Percentiles rank a stretch among this genome's conserved stretches.
Conservation (phyloP, 164 flowering plant genomes). For the Macadamia tetraphylla region DNA sequence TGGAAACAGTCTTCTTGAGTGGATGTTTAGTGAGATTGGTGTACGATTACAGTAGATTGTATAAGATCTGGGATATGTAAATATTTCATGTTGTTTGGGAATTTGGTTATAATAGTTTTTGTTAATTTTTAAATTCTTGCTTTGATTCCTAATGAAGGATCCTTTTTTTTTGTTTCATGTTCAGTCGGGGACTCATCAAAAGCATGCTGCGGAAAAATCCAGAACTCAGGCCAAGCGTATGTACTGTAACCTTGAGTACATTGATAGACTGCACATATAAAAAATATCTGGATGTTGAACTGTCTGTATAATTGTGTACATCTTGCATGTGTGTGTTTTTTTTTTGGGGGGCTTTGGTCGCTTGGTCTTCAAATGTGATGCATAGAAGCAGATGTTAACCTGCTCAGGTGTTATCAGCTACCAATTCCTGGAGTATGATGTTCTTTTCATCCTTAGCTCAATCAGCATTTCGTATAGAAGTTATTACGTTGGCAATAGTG, state of each 20-base stretch:
- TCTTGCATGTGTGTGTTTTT: background rate
- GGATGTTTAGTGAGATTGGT: background rate
- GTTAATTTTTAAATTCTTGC: background rate
- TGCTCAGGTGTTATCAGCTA: background rate
- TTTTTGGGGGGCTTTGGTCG: background rate
- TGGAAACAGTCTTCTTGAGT: background rate
- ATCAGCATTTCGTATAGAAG: background rate
- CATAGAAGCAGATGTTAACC: background rate
- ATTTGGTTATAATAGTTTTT: background rate
- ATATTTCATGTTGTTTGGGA: background rate
- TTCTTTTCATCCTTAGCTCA: background rate
- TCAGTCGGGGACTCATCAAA: conserved; percentile 87
- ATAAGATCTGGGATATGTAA: background rate
- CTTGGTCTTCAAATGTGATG: background rate
- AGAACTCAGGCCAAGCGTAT: conserved; percentile 91
- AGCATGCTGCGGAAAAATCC: conserved; percentile 98
- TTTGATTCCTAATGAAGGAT: background rate
- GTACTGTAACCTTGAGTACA: conserved; percentile 13
- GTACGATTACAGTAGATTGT: background rate
- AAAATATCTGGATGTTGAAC: background rate
- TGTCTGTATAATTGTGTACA: background rate
- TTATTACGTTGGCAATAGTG: too few relatives aligned
- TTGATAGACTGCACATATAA: background rate
- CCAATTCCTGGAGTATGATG: background rate
- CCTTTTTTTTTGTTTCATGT: conserved; percentile 17